Percentiles rank a stretch among this genome's conserved stretches.
These are phyloP conservation scores for Hymenoscyphus fructigenus DNA, from an alignment of 2,329 filamentous ascomycete genomes.

Conservation along the genomic window DNA sequence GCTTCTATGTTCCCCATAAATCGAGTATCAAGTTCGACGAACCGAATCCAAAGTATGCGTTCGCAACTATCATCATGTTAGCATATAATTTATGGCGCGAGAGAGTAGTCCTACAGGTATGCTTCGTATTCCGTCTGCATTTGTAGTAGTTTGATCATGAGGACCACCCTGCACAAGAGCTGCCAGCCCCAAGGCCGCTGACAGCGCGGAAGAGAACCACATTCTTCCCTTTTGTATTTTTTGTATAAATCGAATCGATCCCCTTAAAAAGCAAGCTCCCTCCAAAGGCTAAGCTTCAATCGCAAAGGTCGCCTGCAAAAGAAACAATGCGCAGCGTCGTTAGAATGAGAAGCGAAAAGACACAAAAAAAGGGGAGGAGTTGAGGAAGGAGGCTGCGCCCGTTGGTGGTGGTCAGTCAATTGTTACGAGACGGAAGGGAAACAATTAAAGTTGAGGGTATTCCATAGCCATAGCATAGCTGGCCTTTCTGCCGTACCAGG, in stretches of 20 bases:
- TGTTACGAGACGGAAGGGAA: neutral
- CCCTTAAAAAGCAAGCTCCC: neutral
- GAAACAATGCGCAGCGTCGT: conserved; percentile 11
- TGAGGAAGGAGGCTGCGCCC: conserved; percentile 1
- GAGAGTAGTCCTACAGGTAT: conserved; percentile 56
- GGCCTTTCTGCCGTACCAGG: conserved; percentile 13
- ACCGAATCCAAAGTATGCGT: conserved; percentile 83
- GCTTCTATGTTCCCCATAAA: neutral
- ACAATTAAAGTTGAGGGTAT: neutral
- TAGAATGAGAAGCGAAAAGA: neutral
- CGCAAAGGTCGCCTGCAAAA: neutral
- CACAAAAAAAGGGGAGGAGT: neutral
- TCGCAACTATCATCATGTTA: conserved; percentile 60
- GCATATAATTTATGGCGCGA: conserved; percentile 4
- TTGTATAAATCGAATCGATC: neutral
- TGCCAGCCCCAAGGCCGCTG: conserved; percentile 36
- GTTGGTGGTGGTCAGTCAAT: conserved; percentile 1
- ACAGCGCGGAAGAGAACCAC: conserved; percentile 33
- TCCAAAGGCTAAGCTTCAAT: neutral
- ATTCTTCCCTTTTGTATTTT: conserved; percentile 24
- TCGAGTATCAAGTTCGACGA: conserved; percentile 38
- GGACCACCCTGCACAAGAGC: conserved; percentile 34
- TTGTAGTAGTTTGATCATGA: conserved; percentile 38
- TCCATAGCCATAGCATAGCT: conserved; percentile 19
- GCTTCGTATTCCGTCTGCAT: conserved; percentile 54